Percentiles rank a stretch among this genome's conserved stretches.
phyloP scores from a whole-genome alignment of 129 eudicot genomes.

The Centrapalus pauciflorus region DNA sequence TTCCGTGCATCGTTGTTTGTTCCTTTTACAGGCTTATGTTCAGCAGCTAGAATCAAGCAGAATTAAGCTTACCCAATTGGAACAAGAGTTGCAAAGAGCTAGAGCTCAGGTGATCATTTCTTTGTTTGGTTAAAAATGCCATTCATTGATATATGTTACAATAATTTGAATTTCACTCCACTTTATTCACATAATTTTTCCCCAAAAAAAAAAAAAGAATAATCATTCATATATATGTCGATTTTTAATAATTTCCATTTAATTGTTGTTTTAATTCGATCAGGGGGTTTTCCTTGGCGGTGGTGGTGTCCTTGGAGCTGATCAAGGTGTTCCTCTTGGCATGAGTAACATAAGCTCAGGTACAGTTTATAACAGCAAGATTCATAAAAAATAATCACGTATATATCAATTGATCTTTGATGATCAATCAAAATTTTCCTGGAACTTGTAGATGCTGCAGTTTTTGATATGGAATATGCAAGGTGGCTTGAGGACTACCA shows the following conservation, averaged over 20 bases:
- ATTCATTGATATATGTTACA: background rate
- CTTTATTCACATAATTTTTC: background rate
- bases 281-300: constrained; percentile 82
- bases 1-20: constrained; percentile 20
- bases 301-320: constrained; percentile 59
- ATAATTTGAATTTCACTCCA: background rate
- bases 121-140: background rate
- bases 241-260: no score
- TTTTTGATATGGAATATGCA: constrained; percentile 88
- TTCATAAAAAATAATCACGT: background rate
- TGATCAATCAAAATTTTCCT: background rate
- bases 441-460: constrained; percentile 64
- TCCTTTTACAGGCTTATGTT: constrained; percentile 81
- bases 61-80: constrained; percentile 87
- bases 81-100: constrained; percentile 92
- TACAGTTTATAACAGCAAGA: constrained; percentile 4
- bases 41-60: constrained; percentile 97
- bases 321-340: constrained; percentile 61
- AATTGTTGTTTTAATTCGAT: background rate
- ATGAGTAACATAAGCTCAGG: constrained; percentile 76
- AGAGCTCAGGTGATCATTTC: constrained; percentile 64
- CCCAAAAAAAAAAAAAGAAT: no score
- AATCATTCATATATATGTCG: background rate
- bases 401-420: background rate
- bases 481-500: constrained; percentile 97